Base-by-base conservation (phyloP, 2,329 filamentous ascomycete species). In the Fusarium metavorans region DNA sequence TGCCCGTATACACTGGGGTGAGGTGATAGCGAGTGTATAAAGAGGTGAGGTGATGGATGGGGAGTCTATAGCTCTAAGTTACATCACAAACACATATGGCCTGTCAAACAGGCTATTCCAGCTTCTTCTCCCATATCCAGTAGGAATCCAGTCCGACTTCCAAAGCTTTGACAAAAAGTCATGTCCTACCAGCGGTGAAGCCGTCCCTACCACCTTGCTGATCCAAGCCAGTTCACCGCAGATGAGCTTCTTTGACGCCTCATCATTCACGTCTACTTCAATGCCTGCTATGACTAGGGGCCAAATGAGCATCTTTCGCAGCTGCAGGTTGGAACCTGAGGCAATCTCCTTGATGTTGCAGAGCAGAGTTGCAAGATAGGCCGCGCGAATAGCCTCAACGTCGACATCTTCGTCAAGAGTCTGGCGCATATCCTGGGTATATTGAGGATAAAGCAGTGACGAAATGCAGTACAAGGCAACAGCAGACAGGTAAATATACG, bases 271-370 rank as follows among this genome's bases (percentile, higher is more conserved):
- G 0, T 72, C 64, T 0, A 75, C 62, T 57, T 76, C 72, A 11
- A 79, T 73, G 1, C 78, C 78, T 0, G 71, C 75, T 3, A 81
- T 78, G 3, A 78, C 56, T 1, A 80, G 61, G 32, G 78, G 76
- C 79, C 79, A 81, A 1, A 76, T 48, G 13, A 76, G 66, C 10
- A 77, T 48, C 39, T 73, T 76, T 10, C 70, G 62, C 5, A 78
- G 63, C 8, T 71, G 64, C 8, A 13, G 14, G 9, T 62, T 52
- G 7, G 64, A 35, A 7, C 41, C 52, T 1, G 58, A 56, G 8
- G 64, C 25, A 4, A 76, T 41, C 9, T 58, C 64, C 32, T 64
- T 60, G 11, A 76, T 56, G 41, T 66, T 59, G 9, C 52, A 35
- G 16, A 61, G 48, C 5, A 75, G 68, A 6, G 67, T 56, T 0